phyloP scores from a whole-genome alignment of 2,329 filamentous ascomycete genomes.

The Metarhizium sp. region DNA sequence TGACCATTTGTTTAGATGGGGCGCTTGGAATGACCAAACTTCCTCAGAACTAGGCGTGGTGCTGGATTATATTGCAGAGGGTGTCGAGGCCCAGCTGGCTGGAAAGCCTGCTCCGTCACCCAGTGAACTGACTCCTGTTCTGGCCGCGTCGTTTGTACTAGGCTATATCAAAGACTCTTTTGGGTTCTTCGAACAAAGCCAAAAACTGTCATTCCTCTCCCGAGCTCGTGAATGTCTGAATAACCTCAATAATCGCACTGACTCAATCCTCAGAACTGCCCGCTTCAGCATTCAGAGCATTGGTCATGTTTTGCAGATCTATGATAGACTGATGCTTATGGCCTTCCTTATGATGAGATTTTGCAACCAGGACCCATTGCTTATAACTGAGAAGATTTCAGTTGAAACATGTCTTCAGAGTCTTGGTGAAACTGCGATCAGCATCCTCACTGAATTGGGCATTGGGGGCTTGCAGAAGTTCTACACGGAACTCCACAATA shows the following conservation, averaged over 20 bases:
- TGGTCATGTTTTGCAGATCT: constrained; percentile 14
- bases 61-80: constrained; percentile 48
- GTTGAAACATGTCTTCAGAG: constrained; percentile 40
- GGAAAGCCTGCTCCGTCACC: not conserved
- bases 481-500: constrained; percentile 38
- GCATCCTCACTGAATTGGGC: constrained; percentile 32
- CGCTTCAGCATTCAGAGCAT: constrained; percentile 1
- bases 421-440: constrained; percentile 27
- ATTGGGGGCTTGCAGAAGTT: constrained; percentile 32
- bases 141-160: constrained; percentile 35
- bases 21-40: constrained; percentile 43
- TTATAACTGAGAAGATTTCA: constrained; percentile 28
- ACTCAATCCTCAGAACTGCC: constrained; percentile 6
- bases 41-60: constrained; percentile 54
- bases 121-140: constrained; percentile 11
- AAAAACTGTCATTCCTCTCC: constrained; percentile 30
- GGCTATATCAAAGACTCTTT: constrained; percentile 36
- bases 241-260: constrained; percentile 27
- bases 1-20: constrained; percentile 43
- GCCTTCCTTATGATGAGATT: constrained; percentile 30
- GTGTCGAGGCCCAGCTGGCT: constrained; percentile 19
- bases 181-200: constrained; percentile 25
- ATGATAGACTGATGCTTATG: constrained; percentile 22
- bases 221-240: constrained; percentile 33
- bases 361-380: constrained; percentile 25